Evolutionary conservation across 805 yeast genomes (phyloP).

Genomic region (Maudiozyma pseudohumilis): DNA sequence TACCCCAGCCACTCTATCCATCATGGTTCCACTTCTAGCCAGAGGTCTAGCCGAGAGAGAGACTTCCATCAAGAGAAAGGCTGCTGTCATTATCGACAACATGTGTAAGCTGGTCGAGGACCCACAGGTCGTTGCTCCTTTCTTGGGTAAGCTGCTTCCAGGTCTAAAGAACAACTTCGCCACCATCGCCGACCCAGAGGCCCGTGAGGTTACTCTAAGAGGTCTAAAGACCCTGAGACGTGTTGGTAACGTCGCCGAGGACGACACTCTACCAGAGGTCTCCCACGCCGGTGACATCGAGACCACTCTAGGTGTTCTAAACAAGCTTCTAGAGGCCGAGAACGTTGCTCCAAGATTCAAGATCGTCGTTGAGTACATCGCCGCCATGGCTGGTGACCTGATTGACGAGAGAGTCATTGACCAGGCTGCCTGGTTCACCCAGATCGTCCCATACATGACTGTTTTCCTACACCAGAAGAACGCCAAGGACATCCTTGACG

Average conservation of each 20-base stretch:
- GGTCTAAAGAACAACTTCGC: constrained; percentile 88
- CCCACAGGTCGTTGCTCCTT: constrained; percentile 99
- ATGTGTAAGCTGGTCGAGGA: constrained; percentile 99
- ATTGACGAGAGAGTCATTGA: constrained; percentile 96
- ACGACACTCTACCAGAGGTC: constrained; percentile 89
- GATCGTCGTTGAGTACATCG: constrained; percentile 68
- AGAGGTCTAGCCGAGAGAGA: constrained; percentile 99
- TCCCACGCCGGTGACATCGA: constrained; percentile 96
- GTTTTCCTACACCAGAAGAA: constrained; percentile 89
- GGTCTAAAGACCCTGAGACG: constrained; percentile 95
- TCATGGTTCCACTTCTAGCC: constrained; percentile 96
- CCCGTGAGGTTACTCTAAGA: constrained; percentile 95
- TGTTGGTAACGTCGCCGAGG: constrained; percentile 93
- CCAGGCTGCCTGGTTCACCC: constrained; percentile 82
- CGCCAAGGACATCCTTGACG: constrained; percentile 84
- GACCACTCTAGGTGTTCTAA: constrained; percentile 78
- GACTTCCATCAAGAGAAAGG: constrained; percentile 98
- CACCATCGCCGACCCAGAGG: constrained; percentile 99
- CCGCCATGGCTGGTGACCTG: constrained; percentile 97
- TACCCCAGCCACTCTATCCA: constrained; percentile 97
- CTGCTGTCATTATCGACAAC: constrained; percentile 99
- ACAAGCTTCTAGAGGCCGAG: constrained; percentile 57
- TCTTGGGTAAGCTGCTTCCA: constrained; percentile 91
- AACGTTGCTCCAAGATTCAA: constrained; percentile 71
- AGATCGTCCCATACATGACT: constrained; percentile 88